Evolutionary conservation across 139 green algal species (phyloP), one percentile per base, ranked within the genome.

Genomic region (Trebouxia sp.): DNA sequence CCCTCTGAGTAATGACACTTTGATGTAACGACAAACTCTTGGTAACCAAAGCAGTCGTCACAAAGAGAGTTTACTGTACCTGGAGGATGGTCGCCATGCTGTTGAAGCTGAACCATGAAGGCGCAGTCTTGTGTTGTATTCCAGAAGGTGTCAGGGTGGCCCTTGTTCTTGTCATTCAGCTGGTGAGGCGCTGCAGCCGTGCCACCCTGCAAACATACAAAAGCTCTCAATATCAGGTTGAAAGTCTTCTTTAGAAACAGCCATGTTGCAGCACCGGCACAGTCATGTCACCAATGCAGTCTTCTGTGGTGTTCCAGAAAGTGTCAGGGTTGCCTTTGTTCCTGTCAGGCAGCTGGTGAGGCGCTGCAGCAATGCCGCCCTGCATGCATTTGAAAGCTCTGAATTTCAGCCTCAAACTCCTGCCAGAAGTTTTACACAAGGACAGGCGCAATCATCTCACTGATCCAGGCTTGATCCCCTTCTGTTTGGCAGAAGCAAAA

Each of bases 151-250:
- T n/a, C 53, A 5, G 83, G 79, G 37, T 89, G 85, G 70, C 79
- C 55, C 11, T 32, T 38, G 70, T 92, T 92, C n/a, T 70, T 65
- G 72, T 90, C 80, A 62, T 96, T 96, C 39, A 96, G 88, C 39
- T 94, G 51, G 0, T 35, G 9, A 1, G 92, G 84, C 0, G 89
- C 82, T 30, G 84, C 84, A 6, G 50, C 62, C 0, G 92, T 96
- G 32, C 91, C 91, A 41, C 87, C 87, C 65, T 84, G 65, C 62
- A 82, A 1, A 8, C 6, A 9, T 80, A 22, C 30, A 47, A 85
- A 30, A 65, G 85, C 87, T 43, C 51, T 80, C 28, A 84, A 81
- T 22, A 82, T 84, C 22, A 89, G 72, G 28, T 87, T 55, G 37
- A 22, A 69, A 1, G 28, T 69, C n/a, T 37, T 75, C 14, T 14